A percentile compares a stretch with the other conserved stretches of the same genome.
Evolutionary conservation across 306 rosid species (phyloP).

Genomic region (Fragaria ananassa): DNA sequence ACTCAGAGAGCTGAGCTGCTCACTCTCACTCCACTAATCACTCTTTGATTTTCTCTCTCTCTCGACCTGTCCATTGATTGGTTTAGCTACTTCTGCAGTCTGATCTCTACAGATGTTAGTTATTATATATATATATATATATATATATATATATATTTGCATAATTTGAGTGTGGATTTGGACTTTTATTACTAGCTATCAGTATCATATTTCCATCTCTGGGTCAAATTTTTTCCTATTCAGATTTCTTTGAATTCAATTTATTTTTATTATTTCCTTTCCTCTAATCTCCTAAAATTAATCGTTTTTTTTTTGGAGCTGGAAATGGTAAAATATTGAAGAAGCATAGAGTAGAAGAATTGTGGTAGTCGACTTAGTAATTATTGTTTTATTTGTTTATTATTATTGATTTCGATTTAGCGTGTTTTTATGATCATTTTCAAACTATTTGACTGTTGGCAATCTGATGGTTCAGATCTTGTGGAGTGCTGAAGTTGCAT

Average conservation of each 20-base stretch:
- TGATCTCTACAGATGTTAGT: background rate
- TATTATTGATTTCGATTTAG: conserved; percentile 9
- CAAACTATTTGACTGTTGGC: conserved; percentile 15
- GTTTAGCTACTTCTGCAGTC: conserved; percentile 14
- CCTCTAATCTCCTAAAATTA: background rate
- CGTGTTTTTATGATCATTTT: background rate
- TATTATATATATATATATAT: background rate
- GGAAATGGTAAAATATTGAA: background rate
- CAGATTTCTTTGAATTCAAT: background rate
- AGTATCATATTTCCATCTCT: background rate
- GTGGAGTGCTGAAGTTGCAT: conserved; percentile 37
- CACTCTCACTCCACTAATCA: background rate
- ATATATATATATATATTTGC: background rate
- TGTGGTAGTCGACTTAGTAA: background rate
- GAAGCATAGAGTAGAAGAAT: background rate
- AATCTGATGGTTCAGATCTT: conserved; percentile 49
- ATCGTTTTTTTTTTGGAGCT: background rate
- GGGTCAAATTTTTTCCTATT: background rate
- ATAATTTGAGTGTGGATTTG: background rate
- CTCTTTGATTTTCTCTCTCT: too few species aligned
- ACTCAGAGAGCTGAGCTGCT: background rate
- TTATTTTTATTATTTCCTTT: background rate
- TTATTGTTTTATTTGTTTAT: background rate
- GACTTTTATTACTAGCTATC: background rate
- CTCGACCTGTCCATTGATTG: background rate